Conservation (phyloP, 1,139 yeast species). For the Yamadazyma epiphylla region DNA sequence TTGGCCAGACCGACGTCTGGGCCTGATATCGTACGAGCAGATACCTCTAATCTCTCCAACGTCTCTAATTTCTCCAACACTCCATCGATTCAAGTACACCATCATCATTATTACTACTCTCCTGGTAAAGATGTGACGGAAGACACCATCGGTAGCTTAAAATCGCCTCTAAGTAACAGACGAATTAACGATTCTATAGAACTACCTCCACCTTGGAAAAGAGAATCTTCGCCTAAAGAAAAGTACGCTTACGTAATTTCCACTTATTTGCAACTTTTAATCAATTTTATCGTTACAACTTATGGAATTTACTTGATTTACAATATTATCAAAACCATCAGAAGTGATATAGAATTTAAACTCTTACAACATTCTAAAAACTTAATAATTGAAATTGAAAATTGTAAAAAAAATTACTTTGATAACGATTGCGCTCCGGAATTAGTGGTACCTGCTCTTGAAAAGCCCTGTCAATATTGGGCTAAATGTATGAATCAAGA, state of each 20-base stretch:
- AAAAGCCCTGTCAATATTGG: constrained; percentile 56
- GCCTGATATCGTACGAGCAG: no score
- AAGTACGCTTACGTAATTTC: constrained; percentile 49
- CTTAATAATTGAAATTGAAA: constrained; percentile 36
- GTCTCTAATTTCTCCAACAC: constrained; percentile 4
- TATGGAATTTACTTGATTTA: constrained; percentile 41
- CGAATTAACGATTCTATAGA: constrained; percentile 3
- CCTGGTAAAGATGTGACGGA: constrained; percentile 6
- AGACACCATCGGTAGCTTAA: constrained; percentile 1
- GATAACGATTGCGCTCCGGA: constrained; percentile 58
- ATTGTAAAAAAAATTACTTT: constrained; percentile 48
- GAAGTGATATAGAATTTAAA: constrained; percentile 49
- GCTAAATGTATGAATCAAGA: constrained; percentile 59
- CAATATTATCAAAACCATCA: constrained; percentile 43
- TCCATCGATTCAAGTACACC: constrained; percentile 13
- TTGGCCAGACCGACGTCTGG: not conserved
- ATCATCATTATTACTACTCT: constrained; percentile 15
- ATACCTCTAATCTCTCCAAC: constrained; percentile 1
- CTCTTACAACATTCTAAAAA: constrained; percentile 38
- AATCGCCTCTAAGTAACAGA: not conserved
- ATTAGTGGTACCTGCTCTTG: constrained; percentile 56
- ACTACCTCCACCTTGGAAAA: constrained; percentile 51
- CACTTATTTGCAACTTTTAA: constrained; percentile 53
- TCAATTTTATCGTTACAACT: constrained; percentile 44
- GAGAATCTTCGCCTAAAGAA: constrained; percentile 32